Evolutionary conservation across 257 asterid genomes (phyloP).

Genomic region (Paulownia fortunei): DNA sequence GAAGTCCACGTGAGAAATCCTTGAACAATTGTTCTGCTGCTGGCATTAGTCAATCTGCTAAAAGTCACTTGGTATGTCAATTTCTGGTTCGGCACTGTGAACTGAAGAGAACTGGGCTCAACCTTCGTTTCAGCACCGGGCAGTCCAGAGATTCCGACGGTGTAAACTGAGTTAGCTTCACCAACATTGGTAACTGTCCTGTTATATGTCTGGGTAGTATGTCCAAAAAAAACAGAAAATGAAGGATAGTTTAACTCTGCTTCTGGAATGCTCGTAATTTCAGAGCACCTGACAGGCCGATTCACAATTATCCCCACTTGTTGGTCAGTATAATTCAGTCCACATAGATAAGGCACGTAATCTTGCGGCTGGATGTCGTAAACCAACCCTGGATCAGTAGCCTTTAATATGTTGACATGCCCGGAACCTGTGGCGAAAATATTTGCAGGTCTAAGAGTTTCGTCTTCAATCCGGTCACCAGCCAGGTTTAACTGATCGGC

Average conservation of each 20-base stretch:
- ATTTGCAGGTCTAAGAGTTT: slow-evolving; percentile 17
- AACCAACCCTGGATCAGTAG: slow-evolving; percentile 44
- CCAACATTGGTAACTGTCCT: slow-evolving; percentile 54
- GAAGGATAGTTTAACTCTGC: slow-evolving; percentile 47
- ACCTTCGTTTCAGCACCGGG: slow-evolving; percentile 31
- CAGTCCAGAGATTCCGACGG: background rate
- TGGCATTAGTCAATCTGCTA: slow-evolving; percentile 8
- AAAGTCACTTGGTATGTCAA: slow-evolving; percentile 40
- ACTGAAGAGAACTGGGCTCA: slow-evolving; percentile 37
- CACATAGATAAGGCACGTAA: slow-evolving; percentile 44
- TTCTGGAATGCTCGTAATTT: slow-evolving; percentile 28
- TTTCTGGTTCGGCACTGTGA: slow-evolving; percentile 35
- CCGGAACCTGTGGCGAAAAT: slow-evolving; percentile 41
- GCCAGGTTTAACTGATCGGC: slow-evolving; percentile 34
- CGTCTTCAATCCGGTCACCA: slow-evolving; percentile 18
- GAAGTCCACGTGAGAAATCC: slow-evolving; percentile 52
- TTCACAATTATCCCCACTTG: slow-evolving; percentile 28
- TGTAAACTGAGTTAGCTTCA: slow-evolving; percentile 29
- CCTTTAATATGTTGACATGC: slow-evolving; percentile 38
- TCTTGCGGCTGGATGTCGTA: slow-evolving; percentile 44
- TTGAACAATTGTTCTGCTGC: background rate
- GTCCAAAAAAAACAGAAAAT: slow-evolving; percentile 30
- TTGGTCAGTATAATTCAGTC: slow-evolving; percentile 36
- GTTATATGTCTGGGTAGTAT: slow-evolving; percentile 10
- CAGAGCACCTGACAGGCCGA: slow-evolving; percentile 29